Evolutionary conservation across 164 flowering plant genomes (phyloP).

Genomic region (Nymphaea thermarum): DNA sequence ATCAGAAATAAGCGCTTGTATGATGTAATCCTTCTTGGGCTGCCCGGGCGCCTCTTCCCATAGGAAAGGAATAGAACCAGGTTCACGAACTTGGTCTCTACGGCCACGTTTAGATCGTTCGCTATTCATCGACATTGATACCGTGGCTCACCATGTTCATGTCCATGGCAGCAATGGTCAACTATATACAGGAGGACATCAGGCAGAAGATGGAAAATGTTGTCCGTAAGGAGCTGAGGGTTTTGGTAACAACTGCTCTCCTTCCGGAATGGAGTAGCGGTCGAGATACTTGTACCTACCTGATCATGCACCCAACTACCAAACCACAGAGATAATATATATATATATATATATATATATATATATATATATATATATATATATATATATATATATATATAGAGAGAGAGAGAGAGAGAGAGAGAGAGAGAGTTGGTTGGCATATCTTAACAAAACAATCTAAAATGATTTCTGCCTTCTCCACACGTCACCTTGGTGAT

Average conservation of each 20-base stretch:
- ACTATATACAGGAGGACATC: background rate
- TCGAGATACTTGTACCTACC: background rate
- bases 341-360: no score
- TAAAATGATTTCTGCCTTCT: no score
- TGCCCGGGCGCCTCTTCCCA: slow-evolving; percentile 3
- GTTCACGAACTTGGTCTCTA: background rate
- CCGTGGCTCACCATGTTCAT: background rate
- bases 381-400: no score
- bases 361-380: no score
- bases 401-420: no score
- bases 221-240: background rate
- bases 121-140: background rate
- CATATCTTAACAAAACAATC: background rate
- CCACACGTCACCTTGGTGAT: no score
- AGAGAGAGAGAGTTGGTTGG: background rate
- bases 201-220: background rate
- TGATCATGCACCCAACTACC: background rate
- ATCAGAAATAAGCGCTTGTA: background rate
- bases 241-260: background rate
- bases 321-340: no score
- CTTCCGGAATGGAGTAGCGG: background rate
- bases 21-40: slow-evolving; percentile 1
- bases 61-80: background rate
- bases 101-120: background rate
- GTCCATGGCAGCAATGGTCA: background rate